Evolutionary conservation across 2,329 filamentous ascomycete species (phyloP), one percentile per base, ranked within the genome.

Genomic region (Myriosclerotinia curreyana): DNA sequence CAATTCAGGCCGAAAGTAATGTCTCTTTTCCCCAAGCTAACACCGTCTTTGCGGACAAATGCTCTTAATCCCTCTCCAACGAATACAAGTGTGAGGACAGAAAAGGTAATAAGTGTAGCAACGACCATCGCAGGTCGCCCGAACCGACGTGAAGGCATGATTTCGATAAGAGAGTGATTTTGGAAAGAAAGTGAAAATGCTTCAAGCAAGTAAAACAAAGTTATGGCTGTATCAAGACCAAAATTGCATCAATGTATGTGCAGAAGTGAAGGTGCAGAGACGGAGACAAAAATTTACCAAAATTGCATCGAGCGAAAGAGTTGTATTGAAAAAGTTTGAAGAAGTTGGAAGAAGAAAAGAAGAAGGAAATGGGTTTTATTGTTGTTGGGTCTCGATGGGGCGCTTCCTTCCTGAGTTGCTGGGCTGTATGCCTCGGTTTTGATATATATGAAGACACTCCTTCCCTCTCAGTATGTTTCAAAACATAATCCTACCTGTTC

Each of bases 11-110:
- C 60, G 60, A 56, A 49, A 56, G 31, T 31, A 20, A 48, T n/a
- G 40, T 62, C 51, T 54, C 60, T 56, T 56, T 54, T 62, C 1
- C 60, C 60, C 51, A 62, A 46, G 31, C n/a, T 56, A n/a, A 48
- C 28, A 38, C 60, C 60, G 40, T 62, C 51, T 31, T 48, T 62
- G 15, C 22, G 60, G 40, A 49, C 51, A 56, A 70, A 61, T 8
- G 65, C 14, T 63, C 69, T 71, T 44, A 71, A 69, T 5, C 65
- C 66, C 51, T 71, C 68, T n/a, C 70, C 69, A 46, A 72, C 56
- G 3, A 67, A 69, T 49, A 72, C 63, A n/a, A 72, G 48, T 22
- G 67, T 60, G 15, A 72, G 50, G 34, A 72, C 66, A 1, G 70
- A 68, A 40, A 73, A 52, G 9, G 42, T 62, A 60, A 71, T 69